Percentiles rank a stretch among this genome's conserved stretches.
Evolutionary conservation across 805 yeast genomes (phyloP).

Genomic region (Candida qinlingensis): DNA sequence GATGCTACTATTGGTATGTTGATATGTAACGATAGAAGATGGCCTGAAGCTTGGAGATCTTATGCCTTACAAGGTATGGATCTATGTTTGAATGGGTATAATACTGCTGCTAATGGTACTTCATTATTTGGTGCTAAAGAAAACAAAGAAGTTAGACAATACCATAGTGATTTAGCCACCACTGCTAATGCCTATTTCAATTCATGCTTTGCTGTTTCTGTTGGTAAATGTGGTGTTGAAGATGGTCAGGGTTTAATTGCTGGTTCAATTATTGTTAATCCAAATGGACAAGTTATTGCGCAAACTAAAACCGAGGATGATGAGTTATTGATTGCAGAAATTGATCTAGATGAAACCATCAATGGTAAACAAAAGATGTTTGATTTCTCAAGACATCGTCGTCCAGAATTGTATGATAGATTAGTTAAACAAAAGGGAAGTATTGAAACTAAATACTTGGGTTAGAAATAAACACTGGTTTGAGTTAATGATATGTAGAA

Average conservation of each 20-base stretch:
- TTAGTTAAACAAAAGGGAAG: constrained; percentile 26
- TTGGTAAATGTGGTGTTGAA: constrained; percentile 33
- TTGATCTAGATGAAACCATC: constrained; percentile 32
- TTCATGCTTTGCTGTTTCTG: constrained; percentile 30
- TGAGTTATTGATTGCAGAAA: constrained; percentile 28
- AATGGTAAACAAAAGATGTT: constrained; percentile 32
- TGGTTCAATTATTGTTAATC: constrained; percentile 33
- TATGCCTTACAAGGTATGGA: constrained; percentile 38
- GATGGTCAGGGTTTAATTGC: constrained; percentile 33
- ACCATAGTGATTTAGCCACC: constrained; percentile 31
- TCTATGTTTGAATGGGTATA: constrained; percentile 32
- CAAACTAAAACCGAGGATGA: constrained; percentile 33
- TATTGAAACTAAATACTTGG: constrained; percentile 15
- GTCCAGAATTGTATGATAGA: constrained; percentile 31
- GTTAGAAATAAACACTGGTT: not conserved
- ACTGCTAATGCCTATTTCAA: constrained; percentile 32
- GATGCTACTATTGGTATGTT: constrained; percentile 34
- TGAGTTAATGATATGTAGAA: no score
- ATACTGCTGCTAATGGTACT: constrained; percentile 32
- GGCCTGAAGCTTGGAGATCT: constrained; percentile 38
- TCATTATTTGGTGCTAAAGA: constrained; percentile 29
- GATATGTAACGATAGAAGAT: constrained; percentile 37
- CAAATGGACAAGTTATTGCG: constrained; percentile 30
- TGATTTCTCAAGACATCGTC: constrained; percentile 33
- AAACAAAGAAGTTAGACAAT: constrained; percentile 27